Conservation (phyloP, 208 protist species). For the Acanthamoeba sp. region DNA sequence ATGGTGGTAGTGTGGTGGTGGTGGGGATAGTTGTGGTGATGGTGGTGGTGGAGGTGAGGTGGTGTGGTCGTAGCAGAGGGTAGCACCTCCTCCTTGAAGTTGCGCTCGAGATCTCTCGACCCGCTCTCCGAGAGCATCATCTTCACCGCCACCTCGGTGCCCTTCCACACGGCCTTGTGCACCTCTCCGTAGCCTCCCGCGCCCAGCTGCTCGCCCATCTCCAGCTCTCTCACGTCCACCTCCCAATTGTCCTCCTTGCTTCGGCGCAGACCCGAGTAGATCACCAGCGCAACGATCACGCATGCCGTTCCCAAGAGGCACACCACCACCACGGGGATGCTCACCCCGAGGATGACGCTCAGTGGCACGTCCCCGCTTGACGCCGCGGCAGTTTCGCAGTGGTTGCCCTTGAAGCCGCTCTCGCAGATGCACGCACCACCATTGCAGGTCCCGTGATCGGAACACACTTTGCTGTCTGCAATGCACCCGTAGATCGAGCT, state of each 20-base stretch:
- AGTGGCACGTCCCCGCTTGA: not conserved
- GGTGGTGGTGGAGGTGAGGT: too few species aligned
- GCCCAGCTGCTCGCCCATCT: constrained; percentile 59
- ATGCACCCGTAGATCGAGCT: constrained; percentile 35
- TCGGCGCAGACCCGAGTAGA: not conserved
- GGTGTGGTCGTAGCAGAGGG: too few species aligned
- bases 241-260: constrained; percentile 35
- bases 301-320: not conserved
- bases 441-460: not conserved
- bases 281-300: not conserved
- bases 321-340: not conserved
- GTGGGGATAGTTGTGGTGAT: too few species aligned
- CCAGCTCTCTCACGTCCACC: constrained; percentile 41
- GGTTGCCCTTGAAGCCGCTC: not conserved
- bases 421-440: not conserved
- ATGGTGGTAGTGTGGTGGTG: too few species aligned
- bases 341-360: not conserved
- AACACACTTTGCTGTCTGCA: not conserved
- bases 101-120: not conserved
- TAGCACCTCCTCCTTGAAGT: constrained; percentile 73
- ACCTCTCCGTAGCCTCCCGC: constrained; percentile 53
- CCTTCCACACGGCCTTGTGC: constrained; percentile 66
- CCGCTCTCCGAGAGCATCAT: constrained; percentile 11
- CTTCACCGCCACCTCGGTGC: constrained; percentile 70
- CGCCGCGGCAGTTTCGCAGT: not conserved